Base-by-base conservation (phyloP, 1,139 yeast genomes). In the Taphrina pruni region DNA sequence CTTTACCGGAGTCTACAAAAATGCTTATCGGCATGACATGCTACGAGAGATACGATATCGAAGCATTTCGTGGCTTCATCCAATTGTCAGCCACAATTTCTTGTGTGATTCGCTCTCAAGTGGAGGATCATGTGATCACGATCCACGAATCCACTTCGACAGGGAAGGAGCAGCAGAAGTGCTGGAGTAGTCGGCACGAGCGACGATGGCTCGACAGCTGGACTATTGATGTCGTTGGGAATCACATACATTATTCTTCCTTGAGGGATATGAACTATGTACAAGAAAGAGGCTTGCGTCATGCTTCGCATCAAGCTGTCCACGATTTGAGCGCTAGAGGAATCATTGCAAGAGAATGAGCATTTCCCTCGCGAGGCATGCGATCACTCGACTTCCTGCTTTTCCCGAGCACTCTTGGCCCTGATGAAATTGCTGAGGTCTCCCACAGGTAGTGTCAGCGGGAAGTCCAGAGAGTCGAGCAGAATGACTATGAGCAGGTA, bases 401-500 rank as follows among this genome's bases (percentile, higher is more conserved):
- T 62, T 21, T 43, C 36, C 32, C 60, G 46, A 32, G 48, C 48
- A 48, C 55, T 45, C 48, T 52, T 62, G 38, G 52, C 72, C 60
- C 56, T 68, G 70, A 72, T 70, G 50, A 70, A 60, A 46, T 65
- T 66, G 56, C 71, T 69, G 56, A 72, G 57, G 26, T 72, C 73
- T 14, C 72, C 73, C 43, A 72, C 73, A 1, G 73, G 73, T 52
- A 72, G 58, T 57, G 68, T 41, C 51, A 65, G 57, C 11, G 73
- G 72, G 62, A 72, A 72, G 64, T 71, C 73, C 48, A 71, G 72
- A 9, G 72, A 65, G 52, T 70, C 70, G 45, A 72, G 70, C 72
- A 72, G 67, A 38, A 71, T 65, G 35, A 70, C 71, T 6, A 70
- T 39, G 58, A 71, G 72, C 9, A 72, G 66, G 38, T 72, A 88